Percentiles rank a stretch among this genome's conserved stretches.
Evolutionary conservation across 306 rosid species (phyloP).

Genomic region (Dalbergia oliveri): DNA sequence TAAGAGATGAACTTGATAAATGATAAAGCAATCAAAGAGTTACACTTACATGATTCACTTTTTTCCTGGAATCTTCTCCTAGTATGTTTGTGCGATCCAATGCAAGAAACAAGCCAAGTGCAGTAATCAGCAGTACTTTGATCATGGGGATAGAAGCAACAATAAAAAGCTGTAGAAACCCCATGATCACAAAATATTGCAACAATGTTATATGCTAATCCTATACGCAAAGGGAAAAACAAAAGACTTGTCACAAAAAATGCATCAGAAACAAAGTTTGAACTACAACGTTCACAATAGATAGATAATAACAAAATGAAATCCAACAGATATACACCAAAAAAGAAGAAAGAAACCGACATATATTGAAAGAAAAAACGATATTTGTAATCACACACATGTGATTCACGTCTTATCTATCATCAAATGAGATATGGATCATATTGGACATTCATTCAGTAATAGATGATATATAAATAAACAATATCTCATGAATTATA

Average conservation of each 20-base stretch:
- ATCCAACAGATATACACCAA: not conserved
- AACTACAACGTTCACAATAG: not conserved
- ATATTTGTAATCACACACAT: too few relatives aligned
- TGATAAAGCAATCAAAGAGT: not conserved
- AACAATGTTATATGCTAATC: not conserved
- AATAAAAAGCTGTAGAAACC: constrained; percentile 51
- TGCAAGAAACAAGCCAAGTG: constrained; percentile 61
- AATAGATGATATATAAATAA: too few relatives aligned
- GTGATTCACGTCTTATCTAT: too few relatives aligned
- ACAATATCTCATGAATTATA: too few relatives aligned
- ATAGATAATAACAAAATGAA: not conserved
- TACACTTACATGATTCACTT: constrained; percentile 54
- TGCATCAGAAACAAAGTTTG: not conserved
- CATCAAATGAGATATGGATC: too few relatives aligned
- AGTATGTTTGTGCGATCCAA: constrained; percentile 47
- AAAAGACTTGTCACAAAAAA: not conserved
- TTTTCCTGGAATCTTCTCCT: constrained; percentile 59
- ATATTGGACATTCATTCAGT: too few relatives aligned
- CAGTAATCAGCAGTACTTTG: constrained; percentile 58
- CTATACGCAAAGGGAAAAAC: not conserved
- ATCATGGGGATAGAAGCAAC: constrained; percentile 59
- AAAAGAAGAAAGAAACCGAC: not conserved
- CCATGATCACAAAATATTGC: constrained; percentile 47
- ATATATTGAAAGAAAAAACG: too few relatives aligned
- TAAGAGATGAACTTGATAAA: not conserved